Evolutionary conservation across 2,329 filamentous ascomycete species (phyloP).

Genomic region (Amauroascus verrucosus): DNA sequence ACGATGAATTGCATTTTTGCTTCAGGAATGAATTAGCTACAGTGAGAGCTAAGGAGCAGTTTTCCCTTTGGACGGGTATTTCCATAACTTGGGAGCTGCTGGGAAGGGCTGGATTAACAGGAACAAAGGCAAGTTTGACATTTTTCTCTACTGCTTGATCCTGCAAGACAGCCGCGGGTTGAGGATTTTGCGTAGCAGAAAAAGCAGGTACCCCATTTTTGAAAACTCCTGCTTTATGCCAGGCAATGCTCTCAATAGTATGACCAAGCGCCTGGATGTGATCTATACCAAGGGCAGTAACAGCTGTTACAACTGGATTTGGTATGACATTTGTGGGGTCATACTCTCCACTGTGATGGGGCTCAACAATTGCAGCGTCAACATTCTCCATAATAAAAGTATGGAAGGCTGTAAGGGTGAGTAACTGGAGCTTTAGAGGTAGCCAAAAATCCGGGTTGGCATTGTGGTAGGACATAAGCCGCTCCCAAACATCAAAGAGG

Average conservation of each 20-base stretch:
- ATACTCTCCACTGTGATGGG: conserved; percentile 56
- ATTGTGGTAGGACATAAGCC: background rate
- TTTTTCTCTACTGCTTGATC: conserved; percentile 44
- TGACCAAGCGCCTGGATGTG: conserved; percentile 53
- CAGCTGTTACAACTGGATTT: conserved; percentile 47
- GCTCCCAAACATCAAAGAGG: conserved; percentile 21
- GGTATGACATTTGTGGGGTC: conserved; percentile 58
- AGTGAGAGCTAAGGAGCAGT: conserved; percentile 17
- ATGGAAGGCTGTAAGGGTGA: conserved; percentile 54
- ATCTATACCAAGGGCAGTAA: conserved; percentile 58
- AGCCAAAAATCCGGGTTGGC: no score
- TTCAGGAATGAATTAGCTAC: conserved; percentile 11
- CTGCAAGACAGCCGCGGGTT: conserved; percentile 40
- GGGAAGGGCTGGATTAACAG: conserved; percentile 30
- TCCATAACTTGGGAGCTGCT: background rate
- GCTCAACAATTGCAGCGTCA: conserved; percentile 54
- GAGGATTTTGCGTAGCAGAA: conserved; percentile 44
- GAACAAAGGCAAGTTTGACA: conserved; percentile 39
- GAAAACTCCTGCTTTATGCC: conserved; percentile 65
- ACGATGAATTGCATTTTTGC: background rate
- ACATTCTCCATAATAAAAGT: conserved; percentile 54
- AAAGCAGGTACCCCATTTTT: conserved; percentile 50
- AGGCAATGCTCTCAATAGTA: conserved; percentile 56
- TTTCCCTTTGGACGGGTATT: conserved; percentile 11
- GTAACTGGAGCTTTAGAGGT: conserved; percentile 39